These are phyloP conservation scores for Acorus calamus DNA, from an alignment of 106 monocot genomes.

Conservation along the genomic window DNA sequence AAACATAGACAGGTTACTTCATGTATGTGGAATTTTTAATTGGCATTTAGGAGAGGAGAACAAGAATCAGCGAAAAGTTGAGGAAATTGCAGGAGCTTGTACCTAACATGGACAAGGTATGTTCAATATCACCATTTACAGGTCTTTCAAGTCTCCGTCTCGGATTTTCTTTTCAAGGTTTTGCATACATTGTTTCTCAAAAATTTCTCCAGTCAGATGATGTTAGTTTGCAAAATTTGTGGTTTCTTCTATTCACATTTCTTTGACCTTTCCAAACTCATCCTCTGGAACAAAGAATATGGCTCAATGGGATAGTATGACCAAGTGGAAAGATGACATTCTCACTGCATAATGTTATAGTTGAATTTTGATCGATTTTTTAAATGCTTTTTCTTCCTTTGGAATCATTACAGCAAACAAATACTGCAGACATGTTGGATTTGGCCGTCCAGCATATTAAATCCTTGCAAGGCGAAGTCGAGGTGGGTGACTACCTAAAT, in stretches of 20 bases:
- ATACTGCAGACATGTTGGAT: constrained; percentile 80
- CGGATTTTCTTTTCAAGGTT: not conserved
- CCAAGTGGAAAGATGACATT: no score
- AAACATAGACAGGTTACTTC: no score
- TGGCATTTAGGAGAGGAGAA: constrained; percentile 31
- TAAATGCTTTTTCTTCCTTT: not conserved
- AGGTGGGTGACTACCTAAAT: constrained; percentile 25
- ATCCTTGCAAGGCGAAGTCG: constrained; percentile 40
- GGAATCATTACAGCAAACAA: constrained; percentile 61
- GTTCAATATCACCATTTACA: no score
- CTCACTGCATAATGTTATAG: no score
- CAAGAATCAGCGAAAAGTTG: constrained; percentile 40
- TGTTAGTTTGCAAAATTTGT: no score
- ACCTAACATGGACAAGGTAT: constrained; percentile 46
- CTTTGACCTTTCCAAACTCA: no score
- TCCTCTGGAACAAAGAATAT: no score
- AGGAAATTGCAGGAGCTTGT: constrained; percentile 37
- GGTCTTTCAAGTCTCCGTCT: not conserved
- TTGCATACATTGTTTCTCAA: no score
- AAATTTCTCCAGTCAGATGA: no score
- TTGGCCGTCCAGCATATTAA: constrained; percentile 78
- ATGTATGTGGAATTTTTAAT: not conserved
- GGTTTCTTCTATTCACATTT: no score
- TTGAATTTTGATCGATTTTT: no score
- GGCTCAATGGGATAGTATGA: no score